phyloP scores from a whole-genome alignment of 345 rosid species.

The Gossypium ekmanianum region DNA sequence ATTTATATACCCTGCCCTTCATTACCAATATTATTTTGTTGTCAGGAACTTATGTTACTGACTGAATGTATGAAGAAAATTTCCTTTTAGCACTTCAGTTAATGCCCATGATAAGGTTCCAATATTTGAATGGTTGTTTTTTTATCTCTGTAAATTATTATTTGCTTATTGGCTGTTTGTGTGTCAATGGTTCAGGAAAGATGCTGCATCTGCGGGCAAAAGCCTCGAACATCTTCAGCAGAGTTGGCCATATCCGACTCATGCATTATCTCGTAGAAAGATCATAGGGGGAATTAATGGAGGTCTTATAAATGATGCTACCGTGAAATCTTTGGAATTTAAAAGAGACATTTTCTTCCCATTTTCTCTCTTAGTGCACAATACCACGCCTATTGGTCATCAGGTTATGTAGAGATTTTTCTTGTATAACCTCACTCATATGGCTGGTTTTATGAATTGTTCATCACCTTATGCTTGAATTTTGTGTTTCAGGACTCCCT shows the following conservation, averaged over 20 bases:
- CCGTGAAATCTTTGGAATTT: constrained; percentile 64
- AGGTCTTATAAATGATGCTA: constrained; percentile 67
- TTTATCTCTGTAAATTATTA: neutral
- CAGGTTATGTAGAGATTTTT: constrained; percentile 48
- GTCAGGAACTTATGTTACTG: neutral
- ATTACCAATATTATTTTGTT: neutral
- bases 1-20: neutral
- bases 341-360: constrained; percentile 71
- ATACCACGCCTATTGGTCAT: constrained; percentile 83
- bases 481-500: constrained; percentile 63
- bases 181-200: constrained; percentile 43
- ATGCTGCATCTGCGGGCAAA: constrained; percentile 40
- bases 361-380: constrained; percentile 70
- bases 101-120: neutral
- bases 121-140: neutral
- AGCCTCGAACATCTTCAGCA: constrained; percentile 52
- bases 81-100: neutral
- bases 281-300: constrained; percentile 86
- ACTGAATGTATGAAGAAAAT: neutral
- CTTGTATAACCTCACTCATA: constrained; percentile 1
- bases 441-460: constrained; percentile 1
- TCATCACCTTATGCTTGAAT: constrained; percentile 4
- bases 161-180: constrained; percentile 18
- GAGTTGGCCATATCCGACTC: constrained; percentile 47
- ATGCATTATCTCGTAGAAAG: constrained; percentile 71